Evolutionary conservation across 305 asterid genomes (phyloP), one percentile per base, ranked within the genome.

Genomic region (Fraxinus angustifolia): DNA sequence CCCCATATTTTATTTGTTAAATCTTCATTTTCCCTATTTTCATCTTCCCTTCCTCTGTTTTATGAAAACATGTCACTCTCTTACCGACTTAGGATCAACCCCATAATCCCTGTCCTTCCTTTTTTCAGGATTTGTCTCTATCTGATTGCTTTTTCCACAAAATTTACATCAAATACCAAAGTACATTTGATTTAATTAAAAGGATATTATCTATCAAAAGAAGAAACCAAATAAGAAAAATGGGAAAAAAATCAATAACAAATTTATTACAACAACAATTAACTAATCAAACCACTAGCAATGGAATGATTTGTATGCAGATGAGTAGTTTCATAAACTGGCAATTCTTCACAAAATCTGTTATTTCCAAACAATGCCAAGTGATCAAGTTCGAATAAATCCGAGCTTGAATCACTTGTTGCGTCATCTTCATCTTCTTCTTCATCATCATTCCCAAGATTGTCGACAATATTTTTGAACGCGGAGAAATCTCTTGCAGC

Each of bases 341-440:
- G 98, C 8, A 95, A 94, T 82, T 95, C 98, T 83, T 95, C 91
- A 3, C 92, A 79, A 31, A 82, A 93, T 83, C 90, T 89, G 12
- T 78, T 60, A 40, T 88, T 82, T 75, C 92, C 87, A 11, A 93
- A 89, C 56, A 88, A 73, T 0, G 91, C 86, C 16, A 88, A 75
- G 73, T 92, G 97, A 84, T 95, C 97, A 11, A 95, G 89, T 83
- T 95, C 98, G 83, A 95, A 95, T 23, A 95, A 87, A 77, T 95
- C 98, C 76, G 98, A 95, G 76, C 98, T 95, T 2, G 91, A 85
- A 84, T 92, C 98, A 80, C 98, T 95, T 16, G 88, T 78, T 30
- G 86, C 87, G 77, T 92, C 99, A 0, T 85, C 90, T 0, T 88
- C 88, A 79, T 92, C 99, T 0, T 85, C 90, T 0, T 88, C 88